A percentile compares a stretch with the other conserved stretches of the same genome.
Conservation (phyloP, 108 stramenopile genomes). For the Conticribra weissflogii region DNA sequence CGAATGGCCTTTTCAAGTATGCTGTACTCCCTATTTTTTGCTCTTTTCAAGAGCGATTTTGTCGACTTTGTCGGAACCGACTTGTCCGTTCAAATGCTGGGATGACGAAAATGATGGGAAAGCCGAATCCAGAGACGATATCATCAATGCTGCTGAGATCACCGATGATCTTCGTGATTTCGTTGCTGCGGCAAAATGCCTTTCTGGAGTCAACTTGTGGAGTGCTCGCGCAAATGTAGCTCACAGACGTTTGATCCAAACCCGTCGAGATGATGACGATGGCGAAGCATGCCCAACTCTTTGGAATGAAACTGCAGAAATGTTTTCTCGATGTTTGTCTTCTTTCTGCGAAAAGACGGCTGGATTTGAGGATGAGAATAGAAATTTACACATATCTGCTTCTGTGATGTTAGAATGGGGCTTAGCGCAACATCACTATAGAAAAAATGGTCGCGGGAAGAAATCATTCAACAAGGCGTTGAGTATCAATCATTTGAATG, state of each 20-base stretch:
- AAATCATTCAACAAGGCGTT: constrained; percentile 62
- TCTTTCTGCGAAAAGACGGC: constrained; percentile 13
- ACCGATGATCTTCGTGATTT: constrained; percentile 6
- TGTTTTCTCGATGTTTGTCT: constrained; percentile 27
- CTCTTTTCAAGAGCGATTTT: constrained; percentile 73
- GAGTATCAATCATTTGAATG: constrained; percentile 60
- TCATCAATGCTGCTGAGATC: too few species aligned
- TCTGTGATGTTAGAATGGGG: constrained; percentile 87
- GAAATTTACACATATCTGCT: constrained; percentile 28
- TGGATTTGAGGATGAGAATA: constrained; percentile 13
- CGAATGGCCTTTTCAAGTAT: constrained; percentile 78
- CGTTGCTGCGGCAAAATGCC: constrained; percentile 30
- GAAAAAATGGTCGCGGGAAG: constrained; percentile 58
- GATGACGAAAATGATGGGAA: constrained; percentile 3
- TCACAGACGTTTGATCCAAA: constrained; percentile 68
- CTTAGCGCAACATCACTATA: constrained; percentile 88
- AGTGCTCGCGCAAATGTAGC: constrained; percentile 71
- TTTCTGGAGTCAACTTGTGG: constrained; percentile 52
- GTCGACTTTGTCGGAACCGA: constrained; percentile 54
- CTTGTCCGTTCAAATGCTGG: constrained; percentile 36
- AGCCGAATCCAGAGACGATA: neutral
- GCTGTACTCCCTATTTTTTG: constrained; percentile 68
- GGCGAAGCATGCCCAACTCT: constrained; percentile 62
- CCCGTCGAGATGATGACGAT: constrained; percentile 53
- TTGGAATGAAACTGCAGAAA: constrained; percentile 56